These are phyloP conservation scores for Piper betle DNA, from an alignment of 164 flowering plant species.

Conservation along the genomic window DNA sequence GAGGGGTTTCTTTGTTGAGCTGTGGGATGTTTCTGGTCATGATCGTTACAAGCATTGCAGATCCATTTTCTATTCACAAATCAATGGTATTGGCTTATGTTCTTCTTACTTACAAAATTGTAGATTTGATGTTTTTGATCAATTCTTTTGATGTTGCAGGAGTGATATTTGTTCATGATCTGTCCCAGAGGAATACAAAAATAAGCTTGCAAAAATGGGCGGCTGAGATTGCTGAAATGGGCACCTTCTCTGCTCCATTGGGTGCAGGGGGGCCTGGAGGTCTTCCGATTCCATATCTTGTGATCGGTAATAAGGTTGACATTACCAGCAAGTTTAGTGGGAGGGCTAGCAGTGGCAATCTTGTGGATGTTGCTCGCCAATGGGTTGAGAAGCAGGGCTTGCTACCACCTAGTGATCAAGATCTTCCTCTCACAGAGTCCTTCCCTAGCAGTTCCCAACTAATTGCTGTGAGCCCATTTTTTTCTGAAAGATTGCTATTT, in stretches of 20 bases:
- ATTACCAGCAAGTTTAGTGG: constrained; percentile 67
- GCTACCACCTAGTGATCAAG: constrained; percentile 69
- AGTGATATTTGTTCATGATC: constrained; percentile 88
- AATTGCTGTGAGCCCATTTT: constrained; percentile 49
- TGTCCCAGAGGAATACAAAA: constrained; percentile 82
- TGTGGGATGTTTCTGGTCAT: too few species aligned
- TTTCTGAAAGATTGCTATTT: not conserved
- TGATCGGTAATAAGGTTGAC: constrained; percentile 92
- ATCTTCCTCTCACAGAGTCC: constrained; percentile 73
- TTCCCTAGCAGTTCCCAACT: constrained; percentile 75
- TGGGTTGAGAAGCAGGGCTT: constrained; percentile 99
- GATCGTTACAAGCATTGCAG: too few species aligned
- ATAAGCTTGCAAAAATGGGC: constrained; percentile 91
- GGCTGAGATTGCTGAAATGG: constrained; percentile 65
- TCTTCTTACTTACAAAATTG: too few species aligned
- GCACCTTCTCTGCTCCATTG: constrained; percentile 85
- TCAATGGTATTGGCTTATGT: constrained; percentile 72
- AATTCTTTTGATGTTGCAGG: constrained; percentile 33
- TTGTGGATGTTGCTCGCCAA: constrained; percentile 88
- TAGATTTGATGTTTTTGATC: too few species aligned
- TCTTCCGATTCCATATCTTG: constrained; percentile 89
- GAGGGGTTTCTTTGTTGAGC: constrained; percentile 88
- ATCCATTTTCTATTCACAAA: constrained; percentile 89
- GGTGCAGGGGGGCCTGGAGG: constrained; percentile 87
- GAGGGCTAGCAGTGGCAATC: constrained; percentile 84